Evolutionary conservation across 2,329 filamentous ascomycete genomes (phyloP), one percentile per base, ranked within the genome.

Genomic region (Annulohypoxylon truncatum): DNA sequence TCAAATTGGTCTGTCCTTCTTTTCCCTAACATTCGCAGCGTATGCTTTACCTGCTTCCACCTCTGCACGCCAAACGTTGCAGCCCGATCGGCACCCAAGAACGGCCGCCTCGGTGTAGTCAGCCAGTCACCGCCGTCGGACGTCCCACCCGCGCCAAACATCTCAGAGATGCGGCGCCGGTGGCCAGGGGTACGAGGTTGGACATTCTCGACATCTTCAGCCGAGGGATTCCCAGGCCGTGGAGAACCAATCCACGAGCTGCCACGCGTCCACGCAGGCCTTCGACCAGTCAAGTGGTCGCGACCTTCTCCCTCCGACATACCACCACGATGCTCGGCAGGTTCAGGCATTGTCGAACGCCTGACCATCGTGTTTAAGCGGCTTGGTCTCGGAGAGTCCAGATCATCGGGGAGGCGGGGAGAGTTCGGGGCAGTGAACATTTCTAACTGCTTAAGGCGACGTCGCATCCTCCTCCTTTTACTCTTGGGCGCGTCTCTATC

Each of bases 11-110:
- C 93, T 57, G 93, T 91, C 77, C 92, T 97, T 78, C 91, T 92
- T 72, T 92, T 89, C 2, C 75, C 74, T 68, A 97, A 83, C 61
- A 90, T 81, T 76, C 93, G 94, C 50, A 98, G 80, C 0, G 94
- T 94, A 71, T 93, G 93, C 81, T 97, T 98, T 74, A 99, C 87
- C 76, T 96, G 92, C 69, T 90, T 90, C 96, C 96, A 99, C 81
- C 92, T 93, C 73, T 95, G 92, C 15, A 89, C 93, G 73, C 88
- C 88, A 74, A 91, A 89, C 13, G 90, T 93, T 2, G 90, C 88
- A 22, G 91, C 89, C 71, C 91, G 85, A 69, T 94, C 91, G 26
- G 87, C 81, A 15, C 82, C 82, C 72, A 92, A 85, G 73, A 88
- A 85, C 5, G 86, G 83, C 18, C 87, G 80, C 69, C 81, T 82